phyloP scores from a whole-genome alignment of 345 rosid species.

The Pistacia vera region DNA sequence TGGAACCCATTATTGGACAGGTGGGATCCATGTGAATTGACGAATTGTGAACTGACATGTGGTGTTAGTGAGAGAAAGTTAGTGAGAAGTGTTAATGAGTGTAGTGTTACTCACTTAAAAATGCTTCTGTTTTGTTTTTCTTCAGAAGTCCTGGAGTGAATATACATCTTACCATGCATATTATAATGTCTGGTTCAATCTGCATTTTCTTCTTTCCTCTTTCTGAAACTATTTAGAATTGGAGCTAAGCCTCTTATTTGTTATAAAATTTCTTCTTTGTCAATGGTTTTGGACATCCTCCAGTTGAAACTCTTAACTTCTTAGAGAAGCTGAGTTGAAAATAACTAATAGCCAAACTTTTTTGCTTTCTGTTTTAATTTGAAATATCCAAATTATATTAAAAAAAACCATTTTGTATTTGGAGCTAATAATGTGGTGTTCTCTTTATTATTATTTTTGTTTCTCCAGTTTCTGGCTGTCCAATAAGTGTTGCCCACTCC shows the following conservation, averaged over 20 bases:
- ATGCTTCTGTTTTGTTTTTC: background rate
- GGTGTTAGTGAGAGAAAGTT: too few relatives aligned
- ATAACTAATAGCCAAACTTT: background rate
- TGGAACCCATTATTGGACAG: too few relatives aligned
- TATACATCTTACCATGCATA: background rate
- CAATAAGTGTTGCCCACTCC: constrained; percentile 84
- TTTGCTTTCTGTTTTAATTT: background rate
- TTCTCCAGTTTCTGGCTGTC: constrained; percentile 83
- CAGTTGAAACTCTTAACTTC: background rate
- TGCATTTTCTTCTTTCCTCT: too few relatives aligned
- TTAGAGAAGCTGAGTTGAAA: background rate
- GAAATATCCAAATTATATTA: too few relatives aligned
- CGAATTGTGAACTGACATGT: too few relatives aligned
- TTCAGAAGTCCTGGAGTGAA: background rate
- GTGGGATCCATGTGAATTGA: too few relatives aligned
- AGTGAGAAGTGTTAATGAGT: too few relatives aligned
- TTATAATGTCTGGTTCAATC: background rate
- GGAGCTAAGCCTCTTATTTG: background rate
- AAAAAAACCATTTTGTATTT: background rate
- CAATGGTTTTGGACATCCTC: background rate
- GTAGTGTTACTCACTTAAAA: background rate
- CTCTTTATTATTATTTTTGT: background rate
- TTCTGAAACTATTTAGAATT: background rate
- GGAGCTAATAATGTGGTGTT: background rate
- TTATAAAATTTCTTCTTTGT: background rate